Percentiles rank a stretch among this genome's conserved stretches.
phyloP scores from a whole-genome alignment of 306 rosid genomes.

The Quercus wislizeni region DNA sequence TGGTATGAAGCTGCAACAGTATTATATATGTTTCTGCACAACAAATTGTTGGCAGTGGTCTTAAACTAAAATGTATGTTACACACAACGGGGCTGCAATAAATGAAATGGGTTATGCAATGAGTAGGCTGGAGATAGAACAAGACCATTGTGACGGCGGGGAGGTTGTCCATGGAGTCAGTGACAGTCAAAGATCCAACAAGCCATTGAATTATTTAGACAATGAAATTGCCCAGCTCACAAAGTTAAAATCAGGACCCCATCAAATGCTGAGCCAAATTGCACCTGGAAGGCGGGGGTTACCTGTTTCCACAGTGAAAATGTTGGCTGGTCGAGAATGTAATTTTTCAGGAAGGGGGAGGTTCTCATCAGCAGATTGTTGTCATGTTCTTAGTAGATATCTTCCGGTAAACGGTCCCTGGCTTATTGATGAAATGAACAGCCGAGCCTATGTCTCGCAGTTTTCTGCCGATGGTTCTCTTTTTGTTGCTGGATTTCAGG shows the following conservation, averaged over 20 bases:
- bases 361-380: conserved; percentile 86
- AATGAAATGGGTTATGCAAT: conserved; percentile 81
- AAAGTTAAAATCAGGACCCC: conserved; percentile 67
- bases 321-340: conserved; percentile 88
- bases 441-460: conserved; percentile 89
- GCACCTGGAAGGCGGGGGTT: conserved; percentile 49
- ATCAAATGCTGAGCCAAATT: conserved; percentile 43
- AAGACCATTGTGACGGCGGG: conserved; percentile 40
- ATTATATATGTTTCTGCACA: conserved; percentile 26
- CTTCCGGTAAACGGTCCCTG: conserved; percentile 90
- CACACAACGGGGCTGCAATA: conserved; percentile 26
- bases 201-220: conserved; percentile 41
- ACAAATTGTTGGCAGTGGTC: conserved; percentile 21
- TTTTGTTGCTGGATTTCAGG: conserved; percentile 90
- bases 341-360: conserved; percentile 82
- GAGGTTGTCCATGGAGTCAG: conserved; percentile 30
- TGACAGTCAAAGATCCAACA: conserved; percentile 35
- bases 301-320: conserved; percentile 79
- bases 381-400: conserved; percentile 84
- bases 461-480: conserved; percentile 93
- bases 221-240: conserved; percentile 77
- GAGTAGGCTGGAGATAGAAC: conserved; percentile 66
- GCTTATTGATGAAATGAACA: conserved; percentile 65
- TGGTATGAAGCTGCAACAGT: conserved; percentile 34
- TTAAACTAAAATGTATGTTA: conserved; percentile 46